Base-by-base conservation (phyloP, 2,329 filamentous ascomycete species). In the Xylaria sp. region DNA sequence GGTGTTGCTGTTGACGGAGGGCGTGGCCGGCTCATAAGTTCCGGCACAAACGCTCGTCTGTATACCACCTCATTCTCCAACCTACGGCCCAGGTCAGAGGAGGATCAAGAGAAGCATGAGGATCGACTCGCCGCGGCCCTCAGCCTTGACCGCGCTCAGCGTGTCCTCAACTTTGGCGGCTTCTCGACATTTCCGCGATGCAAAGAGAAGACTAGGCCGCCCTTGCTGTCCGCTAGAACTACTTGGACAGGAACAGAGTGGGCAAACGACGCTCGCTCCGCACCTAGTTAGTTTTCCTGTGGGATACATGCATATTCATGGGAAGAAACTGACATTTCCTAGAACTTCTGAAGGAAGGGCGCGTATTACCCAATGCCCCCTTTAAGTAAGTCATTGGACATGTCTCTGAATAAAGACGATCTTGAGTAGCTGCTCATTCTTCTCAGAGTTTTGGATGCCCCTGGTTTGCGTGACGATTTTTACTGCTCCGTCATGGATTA, bases 401-500 rank as follows among this genome's bases (percentile, higher is more conserved):
- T 20, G 10, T 28, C 81, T 57, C 13, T 25, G 15, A 39, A n/a
- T n/a, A 56, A 5, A 12, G 20, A 41, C 23, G 20, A 34, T 20
- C 6, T 10, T 39, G 25, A 59, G 57, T 53, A 20, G 5, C n/a
- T 23, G 9, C 60, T 66, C 2, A 66, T 53, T 34, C 5, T 1
- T 39, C 32, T 10, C 70, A 91, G 89, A 81, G 92, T 97, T 7
- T 85, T 99, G 5, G 93, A 97, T 80, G 95, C 95, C 9, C 94
- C 94, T 2, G 88, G 89, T 60, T 84, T 98, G n/a, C 89, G 93
- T 65, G 94, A 98, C 75, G 95, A 99, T 79, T 99, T 94, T 78
- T 99, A 99, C 78, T 97, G 94, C 80, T 96, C 94, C 0, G 86
- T 94, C 2, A 85, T 99, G 62, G 93, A 96, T 10, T 98, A 97